These are phyloP conservation scores for Spiraea crenata DNA, from an alignment of 331 rosid genomes.

Conservation along the genomic window DNA sequence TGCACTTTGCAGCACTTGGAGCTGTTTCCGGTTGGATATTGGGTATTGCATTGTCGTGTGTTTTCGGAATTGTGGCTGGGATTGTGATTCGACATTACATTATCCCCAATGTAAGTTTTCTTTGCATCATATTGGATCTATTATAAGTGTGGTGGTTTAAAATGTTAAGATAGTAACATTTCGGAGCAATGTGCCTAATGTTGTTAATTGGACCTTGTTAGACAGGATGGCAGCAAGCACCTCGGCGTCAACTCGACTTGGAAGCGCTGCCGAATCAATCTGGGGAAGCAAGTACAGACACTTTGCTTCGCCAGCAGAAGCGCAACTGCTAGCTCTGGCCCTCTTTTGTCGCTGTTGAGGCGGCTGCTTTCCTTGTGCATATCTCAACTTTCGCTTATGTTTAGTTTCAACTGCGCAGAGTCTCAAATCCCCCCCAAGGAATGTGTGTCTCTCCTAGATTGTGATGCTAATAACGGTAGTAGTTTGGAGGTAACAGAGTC, in stretches of 20 bases:
- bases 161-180: not conserved
- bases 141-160: not conserved
- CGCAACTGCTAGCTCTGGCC: conserved; percentile 56
- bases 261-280: conserved; percentile 64
- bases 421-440: conserved; percentile 31
- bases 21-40: conserved; percentile 49
- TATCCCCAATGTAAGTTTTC: conserved; percentile 49
- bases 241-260: conserved; percentile 44
- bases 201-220: conserved; percentile 38
- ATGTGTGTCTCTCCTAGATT: conserved; percentile 50
- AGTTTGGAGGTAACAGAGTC: conserved; percentile 30
- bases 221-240: conserved; percentile 55
- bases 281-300: conserved; percentile 56
- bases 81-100: conserved; percentile 45
- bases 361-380: conserved; percentile 36
- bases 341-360: conserved; percentile 12
- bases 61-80: conserved; percentile 44
- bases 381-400: conserved; percentile 42
- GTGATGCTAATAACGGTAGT: conserved; percentile 24
- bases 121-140: not conserved
- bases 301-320: conserved; percentile 60
- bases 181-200: not conserved
- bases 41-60: conserved; percentile 47
- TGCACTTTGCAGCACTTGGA: conserved; percentile 41
- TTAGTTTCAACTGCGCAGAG: conserved; percentile 21